phyloP scores from a whole-genome alignment of 2,329 filamentous ascomycete species.

The Lasiodiplodia gonubiensis region DNA sequence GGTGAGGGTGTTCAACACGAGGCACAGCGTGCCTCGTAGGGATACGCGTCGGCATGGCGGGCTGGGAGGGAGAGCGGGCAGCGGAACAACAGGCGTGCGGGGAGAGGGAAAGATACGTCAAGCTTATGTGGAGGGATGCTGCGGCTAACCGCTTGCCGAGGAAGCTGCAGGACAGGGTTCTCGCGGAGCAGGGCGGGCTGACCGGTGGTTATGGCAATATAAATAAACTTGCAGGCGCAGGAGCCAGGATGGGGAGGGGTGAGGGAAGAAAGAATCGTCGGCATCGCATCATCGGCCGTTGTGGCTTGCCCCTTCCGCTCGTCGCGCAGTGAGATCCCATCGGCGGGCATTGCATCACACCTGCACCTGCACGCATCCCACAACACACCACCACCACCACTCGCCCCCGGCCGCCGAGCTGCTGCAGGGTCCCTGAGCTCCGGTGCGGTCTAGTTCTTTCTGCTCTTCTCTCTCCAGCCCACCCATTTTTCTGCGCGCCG shows the following conservation, averaged over 20 bases:
- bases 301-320: not conserved
- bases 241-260: constrained; percentile 7
- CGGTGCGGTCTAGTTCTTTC: constrained; percentile 15
- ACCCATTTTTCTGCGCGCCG: not conserved
- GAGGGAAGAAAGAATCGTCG: not conserved
- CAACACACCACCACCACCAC: not conserved
- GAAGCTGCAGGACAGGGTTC: not conserved
- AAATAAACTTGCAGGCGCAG: constrained; percentile 22
- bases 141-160: constrained; percentile 21
- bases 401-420: not conserved
- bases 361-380: not conserved
- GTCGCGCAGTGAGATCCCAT: constrained; percentile 14
- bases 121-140: constrained; percentile 4
- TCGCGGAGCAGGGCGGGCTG: constrained; percentile 1
- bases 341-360: constrained; percentile 11
- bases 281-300: constrained; percentile 8
- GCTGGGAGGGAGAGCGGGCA: not conserved
- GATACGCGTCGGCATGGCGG: not conserved
- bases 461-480: not conserved
- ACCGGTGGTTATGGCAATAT: constrained; percentile 23
- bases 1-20: constrained; percentile 4
- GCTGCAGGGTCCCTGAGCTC: constrained; percentile 19
- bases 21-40: not conserved
- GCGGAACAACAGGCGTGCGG: constrained; percentile 2
- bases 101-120: not conserved